These are phyloP conservation scores for Kalaharituber pfeilii DNA, from an alignment of 2,329 filamentous ascomycete genomes.

Conservation along the genomic window DNA sequence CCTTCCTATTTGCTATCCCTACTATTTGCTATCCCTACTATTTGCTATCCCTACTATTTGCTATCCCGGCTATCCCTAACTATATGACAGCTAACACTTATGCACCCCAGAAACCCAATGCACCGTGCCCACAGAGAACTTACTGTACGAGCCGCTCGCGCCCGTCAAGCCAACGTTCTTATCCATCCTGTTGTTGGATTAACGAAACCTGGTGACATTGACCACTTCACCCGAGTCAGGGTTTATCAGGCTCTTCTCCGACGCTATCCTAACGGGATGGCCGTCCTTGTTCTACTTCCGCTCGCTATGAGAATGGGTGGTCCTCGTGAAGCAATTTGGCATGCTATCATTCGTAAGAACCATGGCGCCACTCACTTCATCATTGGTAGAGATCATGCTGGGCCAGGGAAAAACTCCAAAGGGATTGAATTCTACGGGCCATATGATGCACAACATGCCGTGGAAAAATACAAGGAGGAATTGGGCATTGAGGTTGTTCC, in stretches of 20 bases:
- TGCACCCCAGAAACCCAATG: slow-evolving; percentile 63
- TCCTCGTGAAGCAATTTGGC: slow-evolving; percentile 96
- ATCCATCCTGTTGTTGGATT: slow-evolving; percentile 97
- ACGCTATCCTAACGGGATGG: slow-evolving; percentile 98
- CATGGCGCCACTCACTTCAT: slow-evolving; percentile 99
- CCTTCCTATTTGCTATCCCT: neutral
- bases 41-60: too few relatives aligned
- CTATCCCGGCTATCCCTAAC: neutral
- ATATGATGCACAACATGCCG: slow-evolving; percentile 89
- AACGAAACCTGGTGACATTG: slow-evolving; percentile 97
- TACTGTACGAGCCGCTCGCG: slow-evolving; percentile 88
- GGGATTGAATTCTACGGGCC: slow-evolving; percentile 95
- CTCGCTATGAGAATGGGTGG: slow-evolving; percentile 99
- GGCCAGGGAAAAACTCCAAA: slow-evolving; percentile 94
- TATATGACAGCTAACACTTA: slow-evolving; percentile 8
- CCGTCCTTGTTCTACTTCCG: slow-evolving; percentile 80
- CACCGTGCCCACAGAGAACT: slow-evolving; percentile 95
- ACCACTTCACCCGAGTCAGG: slow-evolving; percentile 97
- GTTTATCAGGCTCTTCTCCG: slow-evolving; percentile 95
- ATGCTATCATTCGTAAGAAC: slow-evolving; percentile 99
- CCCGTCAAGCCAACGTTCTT: slow-evolving; percentile 92
- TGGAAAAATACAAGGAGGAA: slow-evolving; percentile 92
- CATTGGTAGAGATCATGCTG: slow-evolving; percentile 93
- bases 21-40: too few relatives aligned
- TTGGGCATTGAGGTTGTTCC: slow-evolving; percentile 97